A percentile compares a stretch with the other conserved stretches of the same genome.
Evolutionary conservation across 148 eudicot genomes (phyloP).

Genomic region (Fagopyrum tataricum): DNA sequence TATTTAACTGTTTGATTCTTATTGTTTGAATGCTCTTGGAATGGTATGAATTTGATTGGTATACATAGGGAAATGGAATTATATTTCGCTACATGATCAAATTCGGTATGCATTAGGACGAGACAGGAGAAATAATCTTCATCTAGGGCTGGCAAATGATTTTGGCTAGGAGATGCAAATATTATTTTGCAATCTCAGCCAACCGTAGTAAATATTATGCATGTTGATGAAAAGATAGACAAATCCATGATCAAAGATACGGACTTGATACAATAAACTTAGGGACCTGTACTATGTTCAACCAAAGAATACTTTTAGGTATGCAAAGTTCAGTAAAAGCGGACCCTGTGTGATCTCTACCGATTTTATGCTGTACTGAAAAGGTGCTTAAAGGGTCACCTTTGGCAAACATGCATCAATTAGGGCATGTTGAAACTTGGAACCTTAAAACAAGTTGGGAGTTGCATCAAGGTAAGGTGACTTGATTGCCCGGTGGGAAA

Average conservation of each 20-base stretch:
- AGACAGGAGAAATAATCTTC: background rate
- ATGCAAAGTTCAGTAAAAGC: background rate
- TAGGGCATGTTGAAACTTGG: conserved; percentile 17
- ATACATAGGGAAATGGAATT: background rate
- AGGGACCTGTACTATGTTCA: background rate
- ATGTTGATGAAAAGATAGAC: conserved; percentile 20
- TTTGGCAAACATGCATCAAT: conserved; percentile 17
- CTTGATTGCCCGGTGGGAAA: conserved; percentile 4
- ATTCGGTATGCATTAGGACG: background rate
- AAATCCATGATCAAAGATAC: conserved; percentile 13
- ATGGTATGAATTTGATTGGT: background rate
- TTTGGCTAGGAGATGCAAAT: background rate
- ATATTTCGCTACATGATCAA: background rate
- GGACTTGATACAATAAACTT: background rate
- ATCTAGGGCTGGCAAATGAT: background rate
- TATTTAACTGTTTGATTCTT: background rate
- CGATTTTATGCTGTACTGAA: conserved; percentile 25
- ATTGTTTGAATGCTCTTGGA: background rate
- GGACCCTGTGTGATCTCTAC: conserved; percentile 14
- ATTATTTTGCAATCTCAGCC: conserved; percentile 4
- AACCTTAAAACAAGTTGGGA: background rate
- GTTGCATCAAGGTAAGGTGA: background rate
- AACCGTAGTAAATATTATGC: background rate
- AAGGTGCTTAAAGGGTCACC: background rate
- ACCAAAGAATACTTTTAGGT: conserved; percentile 11